Conservation (phyloP, 2,329 filamentous ascomycete genomes). For the Colletotrichum sp. region DNA sequence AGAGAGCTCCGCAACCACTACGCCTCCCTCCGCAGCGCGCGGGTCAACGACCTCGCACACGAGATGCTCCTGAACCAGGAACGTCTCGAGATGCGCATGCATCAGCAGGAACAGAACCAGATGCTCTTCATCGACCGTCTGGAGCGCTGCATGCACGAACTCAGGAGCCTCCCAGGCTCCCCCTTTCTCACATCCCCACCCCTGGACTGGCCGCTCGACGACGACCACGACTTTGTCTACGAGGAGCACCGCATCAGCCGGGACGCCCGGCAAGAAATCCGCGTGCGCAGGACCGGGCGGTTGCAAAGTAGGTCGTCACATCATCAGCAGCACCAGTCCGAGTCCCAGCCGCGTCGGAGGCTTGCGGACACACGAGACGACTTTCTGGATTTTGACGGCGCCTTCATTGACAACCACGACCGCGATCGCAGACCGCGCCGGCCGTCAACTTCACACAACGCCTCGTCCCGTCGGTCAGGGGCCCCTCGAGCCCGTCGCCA, state of each 20-base stretch:
- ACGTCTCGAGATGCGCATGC: slow-evolving; percentile 19
- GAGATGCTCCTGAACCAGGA: slow-evolving; percentile 23
- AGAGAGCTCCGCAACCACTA: slow-evolving; percentile 18
- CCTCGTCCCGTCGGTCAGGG: neutral
- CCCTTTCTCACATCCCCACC: neutral
- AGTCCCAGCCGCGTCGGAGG: neutral
- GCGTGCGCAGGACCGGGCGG: neutral
- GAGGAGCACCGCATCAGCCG: slow-evolving; percentile 8
- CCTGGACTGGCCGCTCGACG: neutral
- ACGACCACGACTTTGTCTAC: slow-evolving; percentile 3
- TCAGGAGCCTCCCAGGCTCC: neutral
- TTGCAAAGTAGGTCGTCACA: neutral
- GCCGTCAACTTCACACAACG: slow-evolving; percentile 5
- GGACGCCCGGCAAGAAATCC: neutral
- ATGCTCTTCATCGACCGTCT: slow-evolving; percentile 18
- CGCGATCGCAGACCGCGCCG: neutral
- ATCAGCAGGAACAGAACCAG: slow-evolving; percentile 19
- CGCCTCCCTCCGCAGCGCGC: slow-evolving; percentile 3
- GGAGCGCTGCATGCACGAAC: slow-evolving; percentile 15
- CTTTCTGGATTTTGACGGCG: neutral
- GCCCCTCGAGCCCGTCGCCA: neutral
- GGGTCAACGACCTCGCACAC: slow-evolving; percentile 17
- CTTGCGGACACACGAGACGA: neutral
- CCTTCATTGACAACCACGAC: neutral
- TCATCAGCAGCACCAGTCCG: neutral